Evolutionary conservation across 352 stramenopile species (phyloP).

Genomic region (Blastocystis sp.): DNA sequence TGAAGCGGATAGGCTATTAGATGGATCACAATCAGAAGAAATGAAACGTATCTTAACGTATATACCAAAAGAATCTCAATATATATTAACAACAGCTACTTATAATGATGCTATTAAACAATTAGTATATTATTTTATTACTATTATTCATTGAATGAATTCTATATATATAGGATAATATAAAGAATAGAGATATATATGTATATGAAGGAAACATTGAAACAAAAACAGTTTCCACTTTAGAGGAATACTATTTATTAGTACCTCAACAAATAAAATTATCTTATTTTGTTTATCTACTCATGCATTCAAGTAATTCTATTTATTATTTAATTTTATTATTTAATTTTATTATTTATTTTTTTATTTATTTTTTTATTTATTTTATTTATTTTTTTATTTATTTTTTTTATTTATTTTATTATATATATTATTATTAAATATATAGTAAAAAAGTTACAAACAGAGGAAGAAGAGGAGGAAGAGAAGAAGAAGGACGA

Average conservation of each 20-base stretch:
- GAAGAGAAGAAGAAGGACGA: slow-evolving; percentile 47
- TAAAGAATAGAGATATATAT: slow-evolving; percentile 45
- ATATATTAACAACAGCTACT: slow-evolving; percentile 85
- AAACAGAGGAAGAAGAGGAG: slow-evolving; percentile 45
- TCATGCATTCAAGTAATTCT: slow-evolving; percentile 43
- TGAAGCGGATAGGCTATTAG: slow-evolving; percentile 80
- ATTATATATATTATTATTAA: slow-evolving; percentile 3
- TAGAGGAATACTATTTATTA: slow-evolving; percentile 91
- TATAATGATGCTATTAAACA: slow-evolving; percentile 71
- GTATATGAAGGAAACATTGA: slow-evolving; percentile 51
- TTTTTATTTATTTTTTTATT: neutral
- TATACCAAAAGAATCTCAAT: slow-evolving; percentile 57
- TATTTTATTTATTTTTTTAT: neutral
- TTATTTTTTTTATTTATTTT: neutral
- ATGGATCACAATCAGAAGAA: slow-evolving; percentile 61
- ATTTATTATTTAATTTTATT: neutral
- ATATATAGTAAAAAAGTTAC: neutral
- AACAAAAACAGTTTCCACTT: slow-evolving; percentile 44
- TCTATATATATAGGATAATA: slow-evolving; percentile 1
- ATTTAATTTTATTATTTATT: neutral
- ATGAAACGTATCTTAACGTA: slow-evolving; percentile 62
- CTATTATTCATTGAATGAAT: slow-evolving; percentile 40
- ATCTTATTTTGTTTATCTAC: slow-evolving; percentile 71
- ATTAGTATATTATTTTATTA: slow-evolving; percentile 47
- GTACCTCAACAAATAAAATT: slow-evolving; percentile 82